Base-by-base conservation (phyloP, 2,329 filamentous ascomycete species). In the Talaromyces sp. region DNA sequence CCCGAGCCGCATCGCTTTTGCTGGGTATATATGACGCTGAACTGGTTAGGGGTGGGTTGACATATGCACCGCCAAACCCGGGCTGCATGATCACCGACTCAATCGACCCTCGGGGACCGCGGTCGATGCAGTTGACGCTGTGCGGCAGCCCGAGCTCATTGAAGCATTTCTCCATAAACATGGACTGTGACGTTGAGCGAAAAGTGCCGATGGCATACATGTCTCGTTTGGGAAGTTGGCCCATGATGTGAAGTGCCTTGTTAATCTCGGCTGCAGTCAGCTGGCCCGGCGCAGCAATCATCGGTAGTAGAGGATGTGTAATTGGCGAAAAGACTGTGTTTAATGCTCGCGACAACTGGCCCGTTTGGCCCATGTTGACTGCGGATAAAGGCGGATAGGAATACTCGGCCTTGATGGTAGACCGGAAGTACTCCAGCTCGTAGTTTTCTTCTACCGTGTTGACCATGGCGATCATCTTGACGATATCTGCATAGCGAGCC, bases 381-480 rank as follows among this genome's bases (percentile, higher is more conserved):
- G 89, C 91, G 1, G 91, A 95, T 36, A 96, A 81, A 0, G 90
- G 89, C 9, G 91, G 90, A 8, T 88, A 82, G 0, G 89, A 84
- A 66, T 89, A 88, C 65, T 89, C 86, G 33, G 84, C 79, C 69
- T 87, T 87, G 72, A 95, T 88, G 66, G 87, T 84, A 10, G 90
- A 92, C 33, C 91, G 87, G 76, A 96, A 96, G 75, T 93, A 93
- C 74, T 96, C 92, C 36, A 96, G 83, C 77, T 96, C 91, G 71
- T 96, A 95, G 75, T 96, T 95, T 68, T 93, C 91, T 70, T 92
- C 91, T 72, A 90, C 87, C 47, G 89, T 88, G 71, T 87, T 89
- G 70, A 92, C 90, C 70, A 93, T 88, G 34, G 89, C 87, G 69
- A 95, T 95, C 90, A 96, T 95, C 79, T 95, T 96, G 70, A 96